Evolutionary conservation across 495 filamentous ascomycete genomes (phyloP), one percentile per base, ranked within the genome.

Genomic region (Penicillium longicatenatum): DNA sequence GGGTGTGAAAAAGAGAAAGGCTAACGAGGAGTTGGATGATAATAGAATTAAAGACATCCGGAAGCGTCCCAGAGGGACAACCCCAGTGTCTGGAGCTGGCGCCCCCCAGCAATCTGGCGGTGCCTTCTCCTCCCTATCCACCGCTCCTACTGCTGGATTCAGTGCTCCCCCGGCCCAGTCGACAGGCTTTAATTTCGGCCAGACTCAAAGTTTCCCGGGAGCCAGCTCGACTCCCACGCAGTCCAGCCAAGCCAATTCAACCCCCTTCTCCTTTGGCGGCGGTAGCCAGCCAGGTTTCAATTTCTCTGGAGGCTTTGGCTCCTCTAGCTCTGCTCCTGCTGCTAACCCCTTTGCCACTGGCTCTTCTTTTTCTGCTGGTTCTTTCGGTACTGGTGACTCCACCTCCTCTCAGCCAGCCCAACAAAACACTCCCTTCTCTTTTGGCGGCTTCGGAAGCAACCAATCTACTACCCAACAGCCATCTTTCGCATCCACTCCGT

Each of bases 121-220:
- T 26, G 46, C 66, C 29, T 59, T 66, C 24, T 67, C 67, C 7
- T 59, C 59, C 29, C 56, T 67, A 17, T 62, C 65, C 2, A 67
- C 70, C 50, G 60, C 66, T 29, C 60, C 69, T n/a, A 62, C 63
- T 26, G 50, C 70, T 24, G 62, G 65, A 50, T 66, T 73, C n/a
- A 64, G 72, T 12, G 61, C 64, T 10, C 54, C 73, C 17, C 54
- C 70, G 20, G 50, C 65, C 33, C 74, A 71, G 22, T 69, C 76
- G 6, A 69, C 63, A 44, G 71, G 71, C 14, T 79, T 80, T 55
- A 50, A 54, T 46, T 81, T 81, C 54, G 76, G 78, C 22, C 77
- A 80, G 54, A 77, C 75, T 22, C 75, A 79, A 52, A 79, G 74
- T 49, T 80, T 80, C 37, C 75, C 77, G n/a, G 74, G 71, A 26